phyloP scores from a whole-genome alignment of 495 filamentous ascomycete genomes.

The Aspergillus nanangensis region DNA sequence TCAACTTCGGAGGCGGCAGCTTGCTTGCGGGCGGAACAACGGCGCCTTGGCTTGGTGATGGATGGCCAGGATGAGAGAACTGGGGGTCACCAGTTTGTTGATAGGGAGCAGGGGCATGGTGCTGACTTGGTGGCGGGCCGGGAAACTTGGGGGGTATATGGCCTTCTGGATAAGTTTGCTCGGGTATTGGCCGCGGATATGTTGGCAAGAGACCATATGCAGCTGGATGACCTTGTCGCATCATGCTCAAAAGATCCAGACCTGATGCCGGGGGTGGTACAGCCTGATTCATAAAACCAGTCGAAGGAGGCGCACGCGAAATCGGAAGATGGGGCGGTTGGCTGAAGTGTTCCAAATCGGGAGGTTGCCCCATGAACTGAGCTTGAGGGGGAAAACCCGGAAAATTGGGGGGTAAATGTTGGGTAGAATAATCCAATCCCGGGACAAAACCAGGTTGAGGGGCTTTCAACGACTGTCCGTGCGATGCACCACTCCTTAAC shows the following conservation, averaged over 20 bases:
- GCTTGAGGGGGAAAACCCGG: constrained; percentile 34
- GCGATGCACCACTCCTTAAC: constrained; percentile 47
- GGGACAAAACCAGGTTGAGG: no score
- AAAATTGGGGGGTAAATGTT: constrained; percentile 27
- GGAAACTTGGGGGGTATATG: constrained; percentile 11
- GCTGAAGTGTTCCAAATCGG: no score
- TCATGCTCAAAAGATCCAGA: neutral
- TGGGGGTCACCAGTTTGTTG: constrained; percentile 50
- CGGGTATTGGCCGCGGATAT: constrained; percentile 10
- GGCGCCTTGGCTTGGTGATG: constrained; percentile 36
- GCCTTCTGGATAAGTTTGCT: constrained; percentile 6
- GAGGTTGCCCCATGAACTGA: constrained; percentile 18
- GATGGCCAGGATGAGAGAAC: constrained; percentile 38
- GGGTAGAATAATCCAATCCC: no score
- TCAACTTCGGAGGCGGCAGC: constrained; percentile 58
- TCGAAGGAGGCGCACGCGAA: constrained; percentile 9
- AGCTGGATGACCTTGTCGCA: no score
- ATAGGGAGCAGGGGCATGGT: constrained; percentile 40
- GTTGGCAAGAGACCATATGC: constrained; percentile 11
- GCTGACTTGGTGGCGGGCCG: constrained; percentile 11
- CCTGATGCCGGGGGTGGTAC: neutral
- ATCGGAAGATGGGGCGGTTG: constrained; percentile 20
- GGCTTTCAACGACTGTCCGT: no score
- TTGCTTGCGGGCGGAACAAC: constrained; percentile 53
- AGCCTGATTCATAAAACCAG: constrained; percentile 3